Evolutionary conservation across 371 early-diverging fungal species (phyloP), one percentile per base, ranked within the genome.

Genomic region (Nematocida minor): DNA sequence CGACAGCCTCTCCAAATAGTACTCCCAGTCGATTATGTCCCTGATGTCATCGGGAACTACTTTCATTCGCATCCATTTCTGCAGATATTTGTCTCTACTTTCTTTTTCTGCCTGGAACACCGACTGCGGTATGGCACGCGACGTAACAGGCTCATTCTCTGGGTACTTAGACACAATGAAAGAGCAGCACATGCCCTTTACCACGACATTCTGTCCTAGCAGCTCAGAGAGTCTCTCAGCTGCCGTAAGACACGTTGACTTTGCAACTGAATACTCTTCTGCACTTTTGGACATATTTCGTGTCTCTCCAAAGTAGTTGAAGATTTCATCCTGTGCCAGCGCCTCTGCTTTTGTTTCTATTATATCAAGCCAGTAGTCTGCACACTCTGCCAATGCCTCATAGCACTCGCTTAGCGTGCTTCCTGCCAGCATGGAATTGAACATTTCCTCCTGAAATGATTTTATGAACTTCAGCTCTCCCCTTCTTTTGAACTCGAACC

Each of bases 401-500:
- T 97, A 99, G 84, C 99, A 97, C 81, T 92, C 91, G 48, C 90
- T 87, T 9, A 96, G 85, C 0, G 90, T 90, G 0, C 69, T 77
- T 2, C 99, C 99, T 66, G 91, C 87, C 69, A 94, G 85, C 81
- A 95, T 95, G 31, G 90, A 88, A 64, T 89, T 88, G 88, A 97
- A 97, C 53, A 97, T 88, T 66, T 91, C 90, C 41, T 91, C 89
- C 85, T 99, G 99, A 86, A 97, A 95, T 81, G 91, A 90, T 85
- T 97, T 97, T 87, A 97, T 91, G 51, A 99, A 87, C 81, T 95
- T 94, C 41, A 99, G 89, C 87, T 99, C 98, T 81, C 97, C 97
- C 69, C 97, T 90, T 53, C 97, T 91, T 84, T 97, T 97, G 67
- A 97, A 89, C 86, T 97, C 98, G 84, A 97, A 97, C n/a, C 97